Percentiles rank a stretch among this genome's conserved stretches.
These are phyloP conservation scores for Calonectria pseudoreteaudii DNA, from an alignment of 2,329 filamentous ascomycete genomes.

Conservation along the genomic window DNA sequence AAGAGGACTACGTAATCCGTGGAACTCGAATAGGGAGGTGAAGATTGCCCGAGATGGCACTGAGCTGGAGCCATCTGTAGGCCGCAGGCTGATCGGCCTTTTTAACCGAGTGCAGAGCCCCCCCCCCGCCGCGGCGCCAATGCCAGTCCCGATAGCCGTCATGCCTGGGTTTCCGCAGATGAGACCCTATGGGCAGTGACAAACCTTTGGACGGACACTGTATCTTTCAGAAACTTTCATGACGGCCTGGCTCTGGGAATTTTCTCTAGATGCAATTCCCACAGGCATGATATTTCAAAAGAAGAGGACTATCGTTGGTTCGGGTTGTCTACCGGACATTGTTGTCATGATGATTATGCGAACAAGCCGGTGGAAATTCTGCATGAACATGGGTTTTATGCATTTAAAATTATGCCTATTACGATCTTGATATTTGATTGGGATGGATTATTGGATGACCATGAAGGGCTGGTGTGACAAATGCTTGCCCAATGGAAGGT, in stretches of 20 bases:
- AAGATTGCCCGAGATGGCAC: constrained; percentile 97
- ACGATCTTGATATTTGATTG: neutral
- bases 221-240: constrained; percentile 31
- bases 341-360: neutral
- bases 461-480: neutral
- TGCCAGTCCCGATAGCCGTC: constrained; percentile 49
- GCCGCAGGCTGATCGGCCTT: constrained; percentile 79
- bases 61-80: constrained; percentile 87
- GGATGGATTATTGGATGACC: neutral
- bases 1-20: constrained; percentile 87
- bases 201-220: constrained; percentile 6
- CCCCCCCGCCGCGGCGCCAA: constrained; percentile 43
- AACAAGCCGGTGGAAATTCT: neutral
- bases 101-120: constrained; percentile 73
- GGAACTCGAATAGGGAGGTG: constrained; percentile 95
- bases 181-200: constrained; percentile 48
- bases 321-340: neutral
- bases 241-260: constrained; percentile 1
- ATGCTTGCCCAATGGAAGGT: neutral
- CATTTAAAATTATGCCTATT: no score
- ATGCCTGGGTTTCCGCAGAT: constrained; percentile 53
- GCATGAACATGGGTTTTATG: neutral
- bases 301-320: neutral
- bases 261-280: constrained; percentile 21
- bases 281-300: constrained; percentile 40